Base-by-base conservation (phyloP, 225 moss, liverwort and hornwort species). In the Polytrichum commune region DNA sequence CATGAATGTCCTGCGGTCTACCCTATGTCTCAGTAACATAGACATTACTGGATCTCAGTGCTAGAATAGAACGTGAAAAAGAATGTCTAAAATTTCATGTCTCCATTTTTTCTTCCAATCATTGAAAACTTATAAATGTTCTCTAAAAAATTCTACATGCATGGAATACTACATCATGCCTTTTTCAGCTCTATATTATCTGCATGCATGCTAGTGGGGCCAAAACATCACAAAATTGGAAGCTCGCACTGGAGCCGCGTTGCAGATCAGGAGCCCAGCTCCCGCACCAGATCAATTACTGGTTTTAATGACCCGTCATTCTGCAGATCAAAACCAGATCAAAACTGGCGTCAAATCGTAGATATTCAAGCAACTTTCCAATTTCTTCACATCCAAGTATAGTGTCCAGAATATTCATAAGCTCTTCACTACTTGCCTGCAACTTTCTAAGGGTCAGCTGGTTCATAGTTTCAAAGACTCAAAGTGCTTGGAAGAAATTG, bases 291-390 rank as follows among this genome's bases (percentile, higher is more conserved):
- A 24, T 78, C 86, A 54, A 88, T 80, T 24, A 86, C 86, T 27
- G 75, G 83, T 18, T 85, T 79, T 60, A 92, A 72, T 24, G 85
- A 61, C 1, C 90, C 86, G 35, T 92, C 92, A 29, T 88, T 86
- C 87, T 89, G 86, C 79, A 75, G 53, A 68, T 46, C 46, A 46
- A 46, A 46, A 46, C 46, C 75, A 32, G 25, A 8, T 0, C 19
- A 38, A 79, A 66, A 8, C 18, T 20, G 27, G 54, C 28, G 19
- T 30, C 8, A 5, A 23, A 27, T 58, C 58, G 0, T 58, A 24
- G 24, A 58, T 58, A 58, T 58, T 24, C 20, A 20, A 24, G 8
- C n/a, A 58, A 20, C 58, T 58, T 57, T 58, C 58, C 58, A 7
- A 58, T 24, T 22, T 22, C 20, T 20, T 9, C 7, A 7, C 1